Conservation (phyloP, 352 stramenopile species). For the Phytopythium litorale region DNA sequence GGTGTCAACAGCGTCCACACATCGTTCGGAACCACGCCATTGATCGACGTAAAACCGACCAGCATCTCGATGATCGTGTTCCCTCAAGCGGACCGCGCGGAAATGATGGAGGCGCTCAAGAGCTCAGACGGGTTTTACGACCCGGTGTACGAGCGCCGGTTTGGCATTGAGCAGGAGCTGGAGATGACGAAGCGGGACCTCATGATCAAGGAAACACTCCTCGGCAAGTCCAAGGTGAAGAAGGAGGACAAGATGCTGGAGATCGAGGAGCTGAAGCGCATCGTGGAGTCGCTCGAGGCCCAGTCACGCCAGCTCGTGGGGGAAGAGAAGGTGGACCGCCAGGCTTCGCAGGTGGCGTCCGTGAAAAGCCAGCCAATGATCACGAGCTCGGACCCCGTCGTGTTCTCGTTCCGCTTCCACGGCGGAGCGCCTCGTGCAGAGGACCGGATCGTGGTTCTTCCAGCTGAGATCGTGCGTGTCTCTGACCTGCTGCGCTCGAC, state of each 20-base stretch:
- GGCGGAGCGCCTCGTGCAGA: slow-evolving; percentile 15
- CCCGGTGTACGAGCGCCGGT: slow-evolving; percentile 13
- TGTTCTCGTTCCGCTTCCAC: slow-evolving; percentile 34
- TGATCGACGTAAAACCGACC: slow-evolving; percentile 51
- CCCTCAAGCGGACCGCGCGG: slow-evolving; percentile 14
- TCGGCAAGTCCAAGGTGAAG: slow-evolving; percentile 17
- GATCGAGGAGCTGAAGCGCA: slow-evolving; percentile 10
- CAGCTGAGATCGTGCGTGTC: slow-evolving; percentile 38
- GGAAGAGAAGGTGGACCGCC: neutral
- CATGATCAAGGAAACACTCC: neutral
- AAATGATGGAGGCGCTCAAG: slow-evolving; percentile 12
- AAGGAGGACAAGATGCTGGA: slow-evolving; percentile 12
- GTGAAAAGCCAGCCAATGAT: slow-evolving; percentile 9
- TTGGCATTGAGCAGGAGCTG: slow-evolving; percentile 33
- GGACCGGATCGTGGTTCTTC: slow-evolving; percentile 40
- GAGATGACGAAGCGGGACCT: slow-evolving; percentile 27
- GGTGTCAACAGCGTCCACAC: slow-evolving; percentile 51
- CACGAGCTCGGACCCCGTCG: slow-evolving; percentile 11
- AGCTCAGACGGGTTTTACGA: slow-evolving; percentile 23
- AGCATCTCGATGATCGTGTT: slow-evolving; percentile 35
- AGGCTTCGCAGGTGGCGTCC: neutral
- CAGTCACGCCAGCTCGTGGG: slow-evolving; percentile 4
- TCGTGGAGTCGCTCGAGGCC: slow-evolving; percentile 13
- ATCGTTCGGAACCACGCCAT: slow-evolving; percentile 45
- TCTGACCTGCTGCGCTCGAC: slow-evolving; percentile 41